Evolutionary conservation across 1,284 basidiomycete species (phyloP).

Genomic region (Cutaneotrichosporon daszewskae): DNA sequence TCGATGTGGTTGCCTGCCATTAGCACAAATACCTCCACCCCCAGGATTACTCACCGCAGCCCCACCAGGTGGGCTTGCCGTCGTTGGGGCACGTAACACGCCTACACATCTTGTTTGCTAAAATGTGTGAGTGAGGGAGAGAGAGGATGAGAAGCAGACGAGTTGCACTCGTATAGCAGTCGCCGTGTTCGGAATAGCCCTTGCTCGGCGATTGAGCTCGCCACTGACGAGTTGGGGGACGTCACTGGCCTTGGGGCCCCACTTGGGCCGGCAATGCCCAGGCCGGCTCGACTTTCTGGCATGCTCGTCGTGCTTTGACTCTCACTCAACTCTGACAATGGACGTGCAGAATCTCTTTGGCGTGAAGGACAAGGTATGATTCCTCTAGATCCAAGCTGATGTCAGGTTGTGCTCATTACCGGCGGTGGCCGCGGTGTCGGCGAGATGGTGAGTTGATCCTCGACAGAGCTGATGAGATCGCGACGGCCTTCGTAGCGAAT

Average conservation of each 20-base stretch:
- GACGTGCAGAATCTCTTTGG: constrained; percentile 11
- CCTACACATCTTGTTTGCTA: constrained; percentile 37
- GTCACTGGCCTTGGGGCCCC: too few species aligned
- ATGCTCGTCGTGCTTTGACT: background rate
- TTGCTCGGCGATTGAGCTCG: too few species aligned
- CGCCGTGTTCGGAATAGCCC: too few species aligned
- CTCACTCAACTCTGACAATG: constrained; percentile 2
- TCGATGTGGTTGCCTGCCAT: constrained; percentile 42
- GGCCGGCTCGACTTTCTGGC: too few species aligned
- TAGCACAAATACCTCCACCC: background rate
- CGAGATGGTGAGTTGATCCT: constrained; percentile 57
- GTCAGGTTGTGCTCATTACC: constrained; percentile 61
- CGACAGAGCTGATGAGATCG: constrained; percentile 52
- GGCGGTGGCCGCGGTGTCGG: constrained; percentile 68
- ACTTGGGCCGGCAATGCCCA: too few species aligned
- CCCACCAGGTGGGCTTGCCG: constrained; percentile 47
- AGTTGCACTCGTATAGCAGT: background rate
- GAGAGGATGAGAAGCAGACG: background rate
- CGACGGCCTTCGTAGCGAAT: constrained; percentile 60
- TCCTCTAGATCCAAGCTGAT: too few species aligned
- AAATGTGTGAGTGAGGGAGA: background rate
- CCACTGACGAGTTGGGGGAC: too few species aligned
- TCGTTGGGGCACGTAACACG: constrained; percentile 44
- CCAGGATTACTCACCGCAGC: constrained; percentile 40
- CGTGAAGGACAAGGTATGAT: constrained; percentile 36